Conservation (phyloP, 805 yeast species). For the Lipomyces oligophaga region DNA sequence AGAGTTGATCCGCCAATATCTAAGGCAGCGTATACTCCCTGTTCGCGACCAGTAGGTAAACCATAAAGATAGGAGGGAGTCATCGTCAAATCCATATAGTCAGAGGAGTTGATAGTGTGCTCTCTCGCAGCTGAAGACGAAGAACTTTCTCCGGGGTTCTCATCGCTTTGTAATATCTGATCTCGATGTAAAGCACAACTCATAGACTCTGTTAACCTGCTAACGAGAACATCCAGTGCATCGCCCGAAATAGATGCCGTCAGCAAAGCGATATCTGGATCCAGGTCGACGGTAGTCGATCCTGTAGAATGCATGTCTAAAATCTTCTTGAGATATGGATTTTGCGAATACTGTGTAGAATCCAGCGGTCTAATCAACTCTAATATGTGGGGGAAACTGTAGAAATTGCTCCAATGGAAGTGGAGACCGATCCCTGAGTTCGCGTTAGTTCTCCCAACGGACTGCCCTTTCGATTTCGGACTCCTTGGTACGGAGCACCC, state of each 20-base stretch:
- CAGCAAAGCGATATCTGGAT: slow-evolving; percentile 18
- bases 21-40: slow-evolving; percentile 73
- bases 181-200: slow-evolving; percentile 10
- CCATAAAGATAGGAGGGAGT: slow-evolving; percentile 76
- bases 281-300: slow-evolving; percentile 1
- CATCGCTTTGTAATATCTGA: neutral
- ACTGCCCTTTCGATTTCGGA: too few relatives aligned
- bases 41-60: slow-evolving; percentile 74
- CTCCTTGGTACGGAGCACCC: too few relatives aligned
- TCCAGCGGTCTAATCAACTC: too few relatives aligned
- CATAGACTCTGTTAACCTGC: slow-evolving; percentile 17
- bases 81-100: slow-evolving; percentile 45
- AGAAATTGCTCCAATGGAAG: too few relatives aligned
- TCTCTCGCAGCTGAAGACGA: slow-evolving; percentile 7
- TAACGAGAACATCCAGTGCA: slow-evolving; percentile 15
- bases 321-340: too few relatives aligned
- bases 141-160: slow-evolving; percentile 2
- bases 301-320: too few relatives aligned
- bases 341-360: too few relatives aligned
- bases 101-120: neutral
- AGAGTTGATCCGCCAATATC: slow-evolving; percentile 91
- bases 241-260: slow-evolving; percentile 13
- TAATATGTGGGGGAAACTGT: too few relatives aligned
- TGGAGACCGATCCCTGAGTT: too few relatives aligned
- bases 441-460: too few relatives aligned